Base-by-base conservation (phyloP, 768 basidiomycete genomes). In the Rossbeevera mucosa region DNA sequence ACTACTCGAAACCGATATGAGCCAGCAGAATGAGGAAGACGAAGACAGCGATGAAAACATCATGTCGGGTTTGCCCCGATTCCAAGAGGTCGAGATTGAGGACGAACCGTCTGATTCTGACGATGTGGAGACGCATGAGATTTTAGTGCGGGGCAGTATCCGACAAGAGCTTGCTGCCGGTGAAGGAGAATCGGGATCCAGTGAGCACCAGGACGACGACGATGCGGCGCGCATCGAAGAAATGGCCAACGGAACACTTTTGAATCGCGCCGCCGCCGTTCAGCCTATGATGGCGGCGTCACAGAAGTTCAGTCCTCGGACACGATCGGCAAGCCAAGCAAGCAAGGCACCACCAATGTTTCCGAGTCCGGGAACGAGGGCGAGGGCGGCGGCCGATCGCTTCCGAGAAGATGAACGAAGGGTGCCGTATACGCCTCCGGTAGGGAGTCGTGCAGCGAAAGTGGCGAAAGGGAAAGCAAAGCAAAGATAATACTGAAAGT, bases 21-120 rank as follows among this genome's bases (percentile, higher is more conserved):
- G 44, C 5, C 44, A 44, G 52, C 5, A 13, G 2, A 30, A 38
- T 6, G 36, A 36, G 4, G 52, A 25, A 7, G 52, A 55, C 6
- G 56, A 1, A 7, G 33, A 20, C 2, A 21, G 18, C 12, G 29
- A 42, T 5, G 47, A 25, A 0, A 46, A 48, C 9, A 3, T 20
- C 4, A 5, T 38, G 12, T 2, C 36, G 0, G 45, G 24, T 18
- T 18, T 63, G 12, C 55, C 59, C 4, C 56, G 18, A 9, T 56
- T 14, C 40, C 55, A 65, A 31, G 55, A 50, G 1, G 3, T 59
- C 3, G 50, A 59, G 5, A 36, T 50, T 9, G 47, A 4, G 25
- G 41, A n/a, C 25, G 47, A 52, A 7, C 59, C 64, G 16, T 57
- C 56, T 3, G 67, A 70, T 28, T 66, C 64, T 14, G 68, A 70